These are phyloP conservation scores for Kregervanrija fluxuum DNA, from an alignment of 805 yeast species.

Conservation along the genomic window DNA sequence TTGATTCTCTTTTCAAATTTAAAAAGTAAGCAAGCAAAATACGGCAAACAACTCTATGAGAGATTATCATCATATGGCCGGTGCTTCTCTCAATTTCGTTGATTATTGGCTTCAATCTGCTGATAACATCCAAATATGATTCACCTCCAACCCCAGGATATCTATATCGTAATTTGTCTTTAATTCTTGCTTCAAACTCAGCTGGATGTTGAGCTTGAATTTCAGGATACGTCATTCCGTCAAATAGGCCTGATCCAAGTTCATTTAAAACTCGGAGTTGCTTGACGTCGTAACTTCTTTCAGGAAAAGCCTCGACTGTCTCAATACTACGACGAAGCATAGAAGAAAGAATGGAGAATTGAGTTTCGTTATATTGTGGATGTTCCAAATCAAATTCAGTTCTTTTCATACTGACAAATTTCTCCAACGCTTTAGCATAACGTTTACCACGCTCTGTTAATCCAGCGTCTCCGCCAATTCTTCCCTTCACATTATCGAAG, in stretches of 20 bases:
- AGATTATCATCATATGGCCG: slow-evolving; percentile 73
- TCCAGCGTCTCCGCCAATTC: slow-evolving; percentile 86
- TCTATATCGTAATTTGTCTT: slow-evolving; percentile 75
- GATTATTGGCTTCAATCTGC: slow-evolving; percentile 80
- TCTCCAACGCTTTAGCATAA: slow-evolving; percentile 65
- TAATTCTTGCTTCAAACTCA: slow-evolving; percentile 70
- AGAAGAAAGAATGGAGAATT: slow-evolving; percentile 73
- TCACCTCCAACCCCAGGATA: slow-evolving; percentile 99
- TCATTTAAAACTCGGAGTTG: slow-evolving; percentile 93
- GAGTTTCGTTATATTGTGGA: slow-evolving; percentile 42
- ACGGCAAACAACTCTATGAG: slow-evolving; percentile 88
- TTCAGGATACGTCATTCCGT: slow-evolving; percentile 88
- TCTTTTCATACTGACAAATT: slow-evolving; percentile 67
- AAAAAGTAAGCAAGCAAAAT: slow-evolving; percentile 83
- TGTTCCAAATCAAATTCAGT: slow-evolving; percentile 59
- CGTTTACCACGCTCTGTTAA: slow-evolving; percentile 72
- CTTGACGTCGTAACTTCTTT: slow-evolving; percentile 60
- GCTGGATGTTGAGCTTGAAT: slow-evolving; percentile 65
- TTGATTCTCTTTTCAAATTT: slow-evolving; percentile 70
- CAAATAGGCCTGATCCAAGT: slow-evolving; percentile 86
- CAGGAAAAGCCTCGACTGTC: slow-evolving; percentile 72
- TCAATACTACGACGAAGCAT: slow-evolving; percentile 75
- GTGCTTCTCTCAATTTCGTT: slow-evolving; percentile 89
- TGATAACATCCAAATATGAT: slow-evolving; percentile 87
- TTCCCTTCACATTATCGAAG: slow-evolving; percentile 74